Percentiles rank a stretch among this genome's conserved stretches.
phyloP scores from a whole-genome alignment of 192 early-diverging fungal species.

The Backusella tuberculispora region DNA sequence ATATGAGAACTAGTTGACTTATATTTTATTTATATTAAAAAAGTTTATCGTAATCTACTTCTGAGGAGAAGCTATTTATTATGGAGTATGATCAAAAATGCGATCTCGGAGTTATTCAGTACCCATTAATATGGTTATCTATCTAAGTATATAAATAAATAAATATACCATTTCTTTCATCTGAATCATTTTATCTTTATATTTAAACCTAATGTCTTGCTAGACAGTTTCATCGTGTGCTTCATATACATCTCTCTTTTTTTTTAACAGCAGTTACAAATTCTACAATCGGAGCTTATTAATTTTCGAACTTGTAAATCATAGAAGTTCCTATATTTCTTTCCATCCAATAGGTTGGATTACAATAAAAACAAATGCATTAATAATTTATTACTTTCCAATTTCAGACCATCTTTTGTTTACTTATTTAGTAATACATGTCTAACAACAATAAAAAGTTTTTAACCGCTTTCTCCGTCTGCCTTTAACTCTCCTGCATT shows the following conservation, averaged over 20 bases:
- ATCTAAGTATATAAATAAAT: too few species aligned
- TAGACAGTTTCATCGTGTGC: neutral
- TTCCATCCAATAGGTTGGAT: neutral
- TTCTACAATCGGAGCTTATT: neutral
- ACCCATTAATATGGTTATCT: too few species aligned
- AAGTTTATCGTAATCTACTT: too few species aligned
- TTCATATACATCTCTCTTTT: neutral
- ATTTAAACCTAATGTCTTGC: neutral
- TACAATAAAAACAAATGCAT: neutral
- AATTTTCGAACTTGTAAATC: neutral
- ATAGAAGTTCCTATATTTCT: neutral
- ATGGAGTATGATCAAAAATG: too few species aligned
- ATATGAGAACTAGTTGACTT: too few species aligned
- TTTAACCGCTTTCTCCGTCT: slow-evolving; percentile 13
- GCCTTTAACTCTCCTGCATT: neutral
- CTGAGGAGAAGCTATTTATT: too few species aligned
- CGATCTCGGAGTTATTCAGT: too few species aligned
- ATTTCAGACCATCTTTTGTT: neutral
- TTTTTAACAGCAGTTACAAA: neutral
- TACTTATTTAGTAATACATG: neutral
- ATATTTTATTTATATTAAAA: too few species aligned
- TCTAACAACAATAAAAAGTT: neutral
- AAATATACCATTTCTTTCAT: too few species aligned
- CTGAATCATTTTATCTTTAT: neutral
- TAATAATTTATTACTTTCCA: slow-evolving; percentile 11